phyloP scores from a whole-genome alignment of 2,329 filamentous ascomycete species.

The Colletotrichum sp. region DNA sequence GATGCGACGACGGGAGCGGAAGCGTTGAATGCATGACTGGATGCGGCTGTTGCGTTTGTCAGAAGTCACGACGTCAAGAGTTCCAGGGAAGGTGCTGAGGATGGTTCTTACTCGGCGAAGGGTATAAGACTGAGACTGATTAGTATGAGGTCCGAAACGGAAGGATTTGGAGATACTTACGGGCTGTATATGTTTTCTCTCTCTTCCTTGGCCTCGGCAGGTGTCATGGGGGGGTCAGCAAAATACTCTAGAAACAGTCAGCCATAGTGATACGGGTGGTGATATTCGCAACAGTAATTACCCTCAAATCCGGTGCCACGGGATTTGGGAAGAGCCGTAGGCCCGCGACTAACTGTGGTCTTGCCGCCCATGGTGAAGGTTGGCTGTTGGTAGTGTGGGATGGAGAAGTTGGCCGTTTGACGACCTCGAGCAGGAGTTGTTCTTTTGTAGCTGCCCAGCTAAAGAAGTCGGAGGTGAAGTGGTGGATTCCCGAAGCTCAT shows the following conservation, averaged over 20 bases:
- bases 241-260: slow-evolving; percentile 64
- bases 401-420: neutral
- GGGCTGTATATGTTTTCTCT: slow-evolving; percentile 67
- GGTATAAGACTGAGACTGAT: slow-evolving; percentile 41
- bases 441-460: neutral
- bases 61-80: neutral
- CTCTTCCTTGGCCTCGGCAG: slow-evolving; percentile 71
- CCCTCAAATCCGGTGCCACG: slow-evolving; percentile 74
- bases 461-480: neutral
- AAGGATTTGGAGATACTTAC: slow-evolving; percentile 46
- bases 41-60: slow-evolving; percentile 65
- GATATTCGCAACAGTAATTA: slow-evolving; percentile 27
- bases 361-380: slow-evolving; percentile 10
- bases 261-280: neutral
- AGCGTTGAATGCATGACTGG: slow-evolving; percentile 84
- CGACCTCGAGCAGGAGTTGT: neutral
- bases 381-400: neutral
- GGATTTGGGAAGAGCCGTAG: slow-evolving; percentile 45
- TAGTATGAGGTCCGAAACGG: neutral
- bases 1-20: slow-evolving; percentile 72
- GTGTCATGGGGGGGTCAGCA: slow-evolving; percentile 79
- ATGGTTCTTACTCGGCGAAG: slow-evolving; percentile 59
- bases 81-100: neutral
- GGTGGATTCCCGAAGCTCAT: neutral
- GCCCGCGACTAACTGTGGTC: slow-evolving; percentile 33